These are phyloP conservation scores for Rubia peregrina DNA, from an alignment of 305 asterid genomes.

Conservation along the genomic window DNA sequence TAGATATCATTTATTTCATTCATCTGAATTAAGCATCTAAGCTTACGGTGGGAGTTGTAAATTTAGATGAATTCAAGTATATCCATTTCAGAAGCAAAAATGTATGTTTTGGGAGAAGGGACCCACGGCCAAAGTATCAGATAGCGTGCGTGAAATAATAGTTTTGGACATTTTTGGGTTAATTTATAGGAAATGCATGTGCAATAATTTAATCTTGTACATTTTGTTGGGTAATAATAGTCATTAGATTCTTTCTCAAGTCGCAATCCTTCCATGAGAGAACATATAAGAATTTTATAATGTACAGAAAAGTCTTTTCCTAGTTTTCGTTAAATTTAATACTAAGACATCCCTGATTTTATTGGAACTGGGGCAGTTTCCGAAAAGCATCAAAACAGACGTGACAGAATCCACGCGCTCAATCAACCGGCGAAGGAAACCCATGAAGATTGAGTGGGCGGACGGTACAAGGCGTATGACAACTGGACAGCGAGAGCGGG, in stretches of 20 bases:
- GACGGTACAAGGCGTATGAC: slow-evolving; percentile 14
- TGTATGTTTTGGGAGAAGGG: too few species aligned
- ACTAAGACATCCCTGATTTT: background rate
- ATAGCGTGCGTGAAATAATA: background rate
- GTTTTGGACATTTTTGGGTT: slow-evolving; percentile 2
- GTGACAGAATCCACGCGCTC: slow-evolving; percentile 12
- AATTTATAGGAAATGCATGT: background rate
- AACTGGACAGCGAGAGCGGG: background rate
- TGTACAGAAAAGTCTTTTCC: slow-evolving; percentile 11
- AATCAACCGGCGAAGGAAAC: background rate
- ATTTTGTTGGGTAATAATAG: background rate
- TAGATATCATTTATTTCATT: too few species aligned
- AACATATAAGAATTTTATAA: background rate
- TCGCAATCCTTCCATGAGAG: slow-evolving; percentile 4
- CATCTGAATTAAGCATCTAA: too few species aligned
- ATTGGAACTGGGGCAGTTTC: slow-evolving; percentile 9
- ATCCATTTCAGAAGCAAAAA: too few species aligned
- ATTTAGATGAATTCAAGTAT: too few species aligned
- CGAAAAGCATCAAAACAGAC: slow-evolving; percentile 12
- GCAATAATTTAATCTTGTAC: background rate
- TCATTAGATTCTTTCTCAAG: slow-evolving; percentile 20
- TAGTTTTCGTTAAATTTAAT: slow-evolving; percentile 14
- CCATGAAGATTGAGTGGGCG: background rate
- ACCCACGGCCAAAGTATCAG: too few species aligned
- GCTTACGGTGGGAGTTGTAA: too few species aligned